A percentile compares a stretch with the other conserved stretches of the same genome.
phyloP scores from a whole-genome alignment of 2,329 filamentous ascomycete species.

The Colletotrichum coccodes region DNA sequence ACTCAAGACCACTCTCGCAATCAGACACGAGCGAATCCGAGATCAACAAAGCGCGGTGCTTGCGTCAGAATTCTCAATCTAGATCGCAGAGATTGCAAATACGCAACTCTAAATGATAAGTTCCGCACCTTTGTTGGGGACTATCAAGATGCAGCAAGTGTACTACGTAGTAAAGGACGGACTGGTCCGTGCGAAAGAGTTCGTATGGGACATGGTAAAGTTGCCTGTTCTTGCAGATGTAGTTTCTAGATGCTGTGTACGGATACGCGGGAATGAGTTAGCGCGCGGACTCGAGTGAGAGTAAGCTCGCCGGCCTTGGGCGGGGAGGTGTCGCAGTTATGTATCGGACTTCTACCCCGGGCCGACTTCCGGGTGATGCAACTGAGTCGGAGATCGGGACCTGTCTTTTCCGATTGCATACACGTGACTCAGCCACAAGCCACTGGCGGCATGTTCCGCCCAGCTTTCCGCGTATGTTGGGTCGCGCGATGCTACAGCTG shows the following conservation, averaged over 20 bases:
- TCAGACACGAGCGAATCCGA: constrained; percentile 8
- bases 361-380: background rate
- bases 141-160: background rate
- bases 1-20: background rate
- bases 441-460: constrained; percentile 18
- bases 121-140: background rate
- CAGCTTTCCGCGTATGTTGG: background rate
- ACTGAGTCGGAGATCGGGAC: constrained; percentile 9
- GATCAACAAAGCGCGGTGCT: constrained; percentile 16
- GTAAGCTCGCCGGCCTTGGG: constrained; percentile 1
- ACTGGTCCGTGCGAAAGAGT: constrained; percentile 7
- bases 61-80: background rate
- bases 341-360: background rate
- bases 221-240: too few species aligned
- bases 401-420: background rate
- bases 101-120: background rate
- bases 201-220: background rate
- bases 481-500: constrained; percentile 13
- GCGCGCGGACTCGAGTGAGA: background rate
- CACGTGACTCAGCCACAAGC: constrained; percentile 1
- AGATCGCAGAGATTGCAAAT: constrained; percentile 1
- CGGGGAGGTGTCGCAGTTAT: background rate
- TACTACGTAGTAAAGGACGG: constrained; percentile 17
- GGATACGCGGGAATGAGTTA: background rate
- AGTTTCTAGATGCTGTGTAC: too few species aligned